Evolutionary conservation across 2,329 filamentous ascomycete genomes (phyloP), one percentile per base, ranked within the genome.

Genomic region (Cordyceps militaris): DNA sequence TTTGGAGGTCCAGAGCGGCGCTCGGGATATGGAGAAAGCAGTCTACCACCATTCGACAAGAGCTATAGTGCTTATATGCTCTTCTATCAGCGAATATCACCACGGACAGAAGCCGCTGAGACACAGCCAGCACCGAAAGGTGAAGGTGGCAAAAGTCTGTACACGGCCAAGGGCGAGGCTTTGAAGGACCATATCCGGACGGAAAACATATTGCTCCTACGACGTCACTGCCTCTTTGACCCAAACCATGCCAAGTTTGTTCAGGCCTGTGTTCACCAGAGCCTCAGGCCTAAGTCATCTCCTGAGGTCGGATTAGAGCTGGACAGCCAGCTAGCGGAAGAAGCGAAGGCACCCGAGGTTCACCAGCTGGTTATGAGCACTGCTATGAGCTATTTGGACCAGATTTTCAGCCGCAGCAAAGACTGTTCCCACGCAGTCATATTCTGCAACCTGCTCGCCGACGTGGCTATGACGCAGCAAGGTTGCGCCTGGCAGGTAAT

Each of bases 21-120:
- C 9, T 62, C 74, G 59, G 65, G 79, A 61, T 74, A 77, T 65
- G 74, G 80, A 60, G 66, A 65, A 51, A 71, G 75, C 64, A 73
- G 74, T 60, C 68, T 77, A 19, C 63, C 77, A 19, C 63, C 76
- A 0, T 84, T 80, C 62, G 82, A 86, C 65, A 93, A 92, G 71
- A 81, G 82, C 4, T 87, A 87, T 76, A 97, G 91, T 69, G 94
- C 93, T 13, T 99, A 99, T 71, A 97, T 99, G 89, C 80, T 99
- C 9, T 97, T 99, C 71, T 99, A 99, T 70, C 89, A 97, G 70
- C 85, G 94, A 50, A 82, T 85, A 3, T 86, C 86, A 0, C 82
- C 83, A 4, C 77, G 92, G 57, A 75, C 77, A 19, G 14, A 19
- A n/a, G 42, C 24, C 13, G 49, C 42, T 11, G 43, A 47, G 30